Base-by-base conservation (phyloP, 306 rosid species). In the Cotoneaster glaucophyllus region DNA sequence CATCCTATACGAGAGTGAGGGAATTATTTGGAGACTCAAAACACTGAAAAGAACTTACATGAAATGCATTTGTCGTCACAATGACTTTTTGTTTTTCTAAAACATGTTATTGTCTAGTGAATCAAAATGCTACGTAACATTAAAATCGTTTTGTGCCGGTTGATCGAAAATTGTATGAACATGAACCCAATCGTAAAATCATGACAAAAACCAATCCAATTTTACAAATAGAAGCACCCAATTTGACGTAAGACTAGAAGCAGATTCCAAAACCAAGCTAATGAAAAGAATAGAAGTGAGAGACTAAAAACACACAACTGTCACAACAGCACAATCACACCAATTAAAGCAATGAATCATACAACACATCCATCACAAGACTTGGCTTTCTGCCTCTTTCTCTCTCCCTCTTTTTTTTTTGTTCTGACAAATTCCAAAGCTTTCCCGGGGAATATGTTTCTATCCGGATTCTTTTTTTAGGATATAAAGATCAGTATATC, bases 191-290 rank as follows among this genome's bases (percentile, higher is more conserved):
- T n/a, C 11, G 5, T 19, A 48, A 68, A 43, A 69, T 69, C 61
- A 48, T 69, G 9, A 13, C 10, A 26, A 25, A 56, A n/a, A 26
- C 6, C 22, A 6, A 29, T 14, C 1, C 67, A 18, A 15, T 29
- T 29, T 29, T 17, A 63, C 39, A 63, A 63, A 63, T 63, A 22
- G 25, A 32, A 31, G 48, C 43, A 28, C 43, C 12, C 67, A 26
- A 61, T 50, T 50, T 50, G 54, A 50, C 54, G 21, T 7, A 50
- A 17, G 19, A 50, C 0, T 6, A 15, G 54, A 17, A 74, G 37
- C 26, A 73, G 69, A 61, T 73, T 44, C 77, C 77, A 43, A 73
- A 73, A 37, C 68, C 56, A 58, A 71, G n/a, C 62, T 12, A 61
- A 61, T 12, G 19, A 50, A 18, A 17, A 50, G 19, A 5, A 37